Percentiles rank a stretch among this genome's conserved stretches.
These are phyloP conservation scores for Hypoxylon crocopeplum DNA, from an alignment of 495 filamentous ascomycete species.

Conservation along the genomic window DNA sequence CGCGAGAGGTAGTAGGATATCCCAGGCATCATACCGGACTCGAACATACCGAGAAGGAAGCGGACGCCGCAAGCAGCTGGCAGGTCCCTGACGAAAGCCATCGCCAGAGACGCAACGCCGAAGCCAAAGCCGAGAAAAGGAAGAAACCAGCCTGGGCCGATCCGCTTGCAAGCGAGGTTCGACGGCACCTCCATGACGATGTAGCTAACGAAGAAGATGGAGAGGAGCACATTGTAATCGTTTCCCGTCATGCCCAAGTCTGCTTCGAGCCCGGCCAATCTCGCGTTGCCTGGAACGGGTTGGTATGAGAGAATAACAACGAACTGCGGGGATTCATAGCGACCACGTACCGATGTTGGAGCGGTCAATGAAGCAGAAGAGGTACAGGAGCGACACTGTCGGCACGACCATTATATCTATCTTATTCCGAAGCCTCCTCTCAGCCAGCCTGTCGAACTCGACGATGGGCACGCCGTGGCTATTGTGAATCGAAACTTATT, in stretches of 20 bases:
- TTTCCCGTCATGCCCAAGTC: slow-evolving; percentile 68
- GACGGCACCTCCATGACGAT: slow-evolving; percentile 70
- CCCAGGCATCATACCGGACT: slow-evolving; percentile 75
- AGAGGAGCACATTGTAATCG: slow-evolving; percentile 73
- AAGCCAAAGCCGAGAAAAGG: slow-evolving; percentile 59
- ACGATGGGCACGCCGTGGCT: slow-evolving; percentile 63
- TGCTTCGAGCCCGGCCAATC: slow-evolving; percentile 64
- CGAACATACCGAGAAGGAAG: slow-evolving; percentile 67
- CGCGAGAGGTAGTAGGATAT: slow-evolving; percentile 75
- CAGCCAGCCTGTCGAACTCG: slow-evolving; percentile 64
- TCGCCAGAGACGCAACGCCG: slow-evolving; percentile 49
- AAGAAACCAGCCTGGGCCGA: slow-evolving; percentile 71
- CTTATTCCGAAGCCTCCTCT: slow-evolving; percentile 61
- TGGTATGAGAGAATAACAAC: not conserved
- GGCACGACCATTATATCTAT: slow-evolving; percentile 62
- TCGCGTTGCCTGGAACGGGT: slow-evolving; percentile 51
- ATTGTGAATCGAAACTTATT: slow-evolving; percentile 6
- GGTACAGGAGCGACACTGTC: slow-evolving; percentile 61
- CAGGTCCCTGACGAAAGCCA: slow-evolving; percentile 49
- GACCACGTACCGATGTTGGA: slow-evolving; percentile 63
- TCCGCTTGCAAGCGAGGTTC: slow-evolving; percentile 68
- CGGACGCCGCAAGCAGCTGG: slow-evolving; percentile 52
- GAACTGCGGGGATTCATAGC: not conserved
- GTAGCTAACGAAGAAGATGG: slow-evolving; percentile 73
- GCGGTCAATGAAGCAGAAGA: slow-evolving; percentile 70